Conservation (phyloP, 306 rosid genomes). For the Ormosia emarginata region DNA sequence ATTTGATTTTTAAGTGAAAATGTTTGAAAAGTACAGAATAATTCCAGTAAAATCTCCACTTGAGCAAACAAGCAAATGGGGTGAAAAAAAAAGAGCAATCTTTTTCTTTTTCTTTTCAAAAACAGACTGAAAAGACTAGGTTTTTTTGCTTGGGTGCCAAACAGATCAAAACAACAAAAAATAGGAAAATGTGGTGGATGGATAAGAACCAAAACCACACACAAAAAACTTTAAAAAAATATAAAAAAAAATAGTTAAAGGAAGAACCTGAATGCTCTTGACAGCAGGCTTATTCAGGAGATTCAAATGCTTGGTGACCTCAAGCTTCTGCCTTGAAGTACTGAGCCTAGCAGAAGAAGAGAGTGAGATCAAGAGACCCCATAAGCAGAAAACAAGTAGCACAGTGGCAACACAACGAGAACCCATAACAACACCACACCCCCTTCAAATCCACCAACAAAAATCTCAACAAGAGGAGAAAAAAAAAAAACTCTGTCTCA, state of each 20-base stretch:
- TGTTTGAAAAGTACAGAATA: background rate
- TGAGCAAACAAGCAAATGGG: background rate
- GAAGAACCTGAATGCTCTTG: conserved; percentile 69
- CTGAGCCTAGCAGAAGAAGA: conserved; percentile 64
- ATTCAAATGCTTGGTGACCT: conserved; percentile 72
- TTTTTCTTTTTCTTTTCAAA: background rate
- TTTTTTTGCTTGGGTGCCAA: conserved; percentile 20
- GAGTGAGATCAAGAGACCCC: conserved; percentile 44
- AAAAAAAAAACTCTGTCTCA: background rate
- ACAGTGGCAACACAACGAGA: conserved; percentile 24
- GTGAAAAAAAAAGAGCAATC: background rate
- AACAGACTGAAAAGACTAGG: background rate
- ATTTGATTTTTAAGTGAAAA: conserved; percentile 10
- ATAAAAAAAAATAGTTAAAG: background rate
- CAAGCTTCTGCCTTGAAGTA: conserved; percentile 71
- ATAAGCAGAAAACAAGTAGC: conserved; percentile 36
- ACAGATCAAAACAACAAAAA: background rate
- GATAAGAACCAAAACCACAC: background rate
- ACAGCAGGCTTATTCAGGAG: conserved; percentile 85
- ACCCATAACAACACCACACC: conserved; percentile 38
- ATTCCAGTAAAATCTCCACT: background rate
- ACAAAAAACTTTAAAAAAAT: background rate
- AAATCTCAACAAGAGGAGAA: background rate
- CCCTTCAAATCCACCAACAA: conserved; percentile 16
- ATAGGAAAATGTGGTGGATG: background rate